Evolutionary conservation across 2,329 filamentous ascomycete species (phyloP).

Genomic region (Botrytis aclada): DNA sequence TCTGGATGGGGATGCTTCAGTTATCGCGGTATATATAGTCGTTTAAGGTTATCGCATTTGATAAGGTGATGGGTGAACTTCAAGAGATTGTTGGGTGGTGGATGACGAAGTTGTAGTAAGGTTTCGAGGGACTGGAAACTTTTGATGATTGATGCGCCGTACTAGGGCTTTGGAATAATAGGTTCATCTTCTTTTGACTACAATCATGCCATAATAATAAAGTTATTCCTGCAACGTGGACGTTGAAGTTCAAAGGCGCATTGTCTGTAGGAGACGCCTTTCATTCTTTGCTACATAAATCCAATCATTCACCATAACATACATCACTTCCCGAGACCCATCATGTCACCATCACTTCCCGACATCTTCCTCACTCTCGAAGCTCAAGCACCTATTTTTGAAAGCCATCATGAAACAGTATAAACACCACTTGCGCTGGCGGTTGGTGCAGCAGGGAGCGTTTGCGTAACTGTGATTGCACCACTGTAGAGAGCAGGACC

Average conservation of each 20-base stretch:
- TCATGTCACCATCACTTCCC: no score
- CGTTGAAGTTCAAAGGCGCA: neutral
- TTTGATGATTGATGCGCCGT: neutral
- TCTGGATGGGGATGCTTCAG: neutral
- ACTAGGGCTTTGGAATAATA: neutral
- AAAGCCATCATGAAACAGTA: conserved; percentile 15
- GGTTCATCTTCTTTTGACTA: neutral
- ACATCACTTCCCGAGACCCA: neutral
- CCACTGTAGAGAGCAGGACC: conserved; percentile 38
- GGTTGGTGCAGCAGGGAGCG: conserved; percentile 26
- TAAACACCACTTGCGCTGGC: conserved; percentile 27
- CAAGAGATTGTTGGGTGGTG: neutral
- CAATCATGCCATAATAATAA: neutral
- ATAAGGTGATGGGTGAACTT: neutral
- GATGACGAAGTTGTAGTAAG: neutral
- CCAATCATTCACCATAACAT: neutral
- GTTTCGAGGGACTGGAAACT: neutral
- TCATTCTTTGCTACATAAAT: neutral
- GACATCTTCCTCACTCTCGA: neutral
- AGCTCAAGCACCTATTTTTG: neutral
- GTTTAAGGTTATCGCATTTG: neutral
- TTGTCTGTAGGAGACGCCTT: neutral
- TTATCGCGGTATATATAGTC: neutral
- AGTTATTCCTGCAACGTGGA: neutral
- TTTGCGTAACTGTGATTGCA: conserved; percentile 26